A percentile compares a stretch with the other conserved stretches of the same genome.
These are phyloP conservation scores for Vigna angularis DNA, from an alignment of 306 rosid genomes.

Conservation along the genomic window DNA sequence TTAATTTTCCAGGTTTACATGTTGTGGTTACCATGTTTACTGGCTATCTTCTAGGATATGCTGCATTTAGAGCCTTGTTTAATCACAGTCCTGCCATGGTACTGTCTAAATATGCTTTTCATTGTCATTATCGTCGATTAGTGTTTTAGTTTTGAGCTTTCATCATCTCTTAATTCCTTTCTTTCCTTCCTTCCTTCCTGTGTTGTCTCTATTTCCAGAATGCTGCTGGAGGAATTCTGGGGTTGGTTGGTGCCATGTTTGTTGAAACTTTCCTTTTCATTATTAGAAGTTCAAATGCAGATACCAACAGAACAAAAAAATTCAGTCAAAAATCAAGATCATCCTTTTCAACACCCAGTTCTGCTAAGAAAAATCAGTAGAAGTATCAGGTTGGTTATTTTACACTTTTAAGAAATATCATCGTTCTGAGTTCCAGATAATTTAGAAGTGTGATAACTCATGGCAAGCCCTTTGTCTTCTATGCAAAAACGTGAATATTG, in stretches of 20 bases:
- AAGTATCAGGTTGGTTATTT: conserved; percentile 42
- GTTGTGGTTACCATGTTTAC: conserved; percentile 84
- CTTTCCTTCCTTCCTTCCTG: conserved; percentile 3
- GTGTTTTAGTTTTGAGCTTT: conserved; percentile 32
- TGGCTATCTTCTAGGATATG: conserved; percentile 82
- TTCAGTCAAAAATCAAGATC: conserved; percentile 52
- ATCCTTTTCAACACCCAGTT: conserved; percentile 55
- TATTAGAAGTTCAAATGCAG: conserved; percentile 55
- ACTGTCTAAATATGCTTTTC: conserved; percentile 27
- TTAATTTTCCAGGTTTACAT: conserved; percentile 73
- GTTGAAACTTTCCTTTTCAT: conserved; percentile 94
- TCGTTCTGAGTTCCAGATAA: conserved; percentile 28
- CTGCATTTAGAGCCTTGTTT: conserved; percentile 84
- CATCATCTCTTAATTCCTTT: background rate
- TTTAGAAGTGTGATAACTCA: conserved; percentile 19
- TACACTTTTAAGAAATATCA: conserved; percentile 17
- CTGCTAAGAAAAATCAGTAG: conserved; percentile 77
- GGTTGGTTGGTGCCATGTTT: conserved; percentile 87
- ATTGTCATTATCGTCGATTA: conserved; percentile 16
- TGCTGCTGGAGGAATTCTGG: conserved; percentile 91
- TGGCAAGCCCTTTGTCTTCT: background rate
- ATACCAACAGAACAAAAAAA: conserved; percentile 48
- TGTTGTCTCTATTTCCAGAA: conserved; percentile 57
- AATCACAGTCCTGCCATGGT: conserved; percentile 82
- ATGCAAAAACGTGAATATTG: conserved; percentile 13